Evolutionary conservation across 2,329 filamentous ascomycete species (phyloP).

Genomic region (Colletotrichum higginsianum): DNA sequence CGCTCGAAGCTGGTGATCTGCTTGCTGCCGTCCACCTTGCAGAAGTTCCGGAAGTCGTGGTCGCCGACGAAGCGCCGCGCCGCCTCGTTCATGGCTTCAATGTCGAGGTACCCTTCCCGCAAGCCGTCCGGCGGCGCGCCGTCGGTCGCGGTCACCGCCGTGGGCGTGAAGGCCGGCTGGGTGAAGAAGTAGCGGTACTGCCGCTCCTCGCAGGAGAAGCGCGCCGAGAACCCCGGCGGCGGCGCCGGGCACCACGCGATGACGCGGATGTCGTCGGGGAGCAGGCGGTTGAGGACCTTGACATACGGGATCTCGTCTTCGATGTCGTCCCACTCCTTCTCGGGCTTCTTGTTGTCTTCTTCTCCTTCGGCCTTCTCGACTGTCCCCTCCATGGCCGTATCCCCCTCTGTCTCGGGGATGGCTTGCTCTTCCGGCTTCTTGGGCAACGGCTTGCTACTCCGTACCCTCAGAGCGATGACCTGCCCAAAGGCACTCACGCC

Average conservation of each 20-base stretch:
- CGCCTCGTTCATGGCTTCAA: slow-evolving; percentile 87
- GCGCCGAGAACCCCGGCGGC: slow-evolving; percentile 85
- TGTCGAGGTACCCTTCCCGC: slow-evolving; percentile 86
- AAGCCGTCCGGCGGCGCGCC: slow-evolving; percentile 41
- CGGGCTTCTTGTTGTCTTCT: slow-evolving; percentile 48
- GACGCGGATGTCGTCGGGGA: slow-evolving; percentile 90
- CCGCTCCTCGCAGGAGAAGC: slow-evolving; percentile 92
- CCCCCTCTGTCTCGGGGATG: slow-evolving; percentile 46
- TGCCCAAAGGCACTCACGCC: slow-evolving; percentile 98
- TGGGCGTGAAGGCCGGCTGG: slow-evolving; percentile 86
- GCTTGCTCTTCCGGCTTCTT: slow-evolving; percentile 47
- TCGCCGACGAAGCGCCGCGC: slow-evolving; percentile 85
- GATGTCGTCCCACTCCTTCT: slow-evolving; percentile 73
- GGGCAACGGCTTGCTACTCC: slow-evolving; percentile 80
- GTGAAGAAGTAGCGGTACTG: slow-evolving; percentile 99
- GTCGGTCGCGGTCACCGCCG: slow-evolving; percentile 63
- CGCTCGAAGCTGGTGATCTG: slow-evolving; percentile 88
- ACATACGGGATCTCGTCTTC: slow-evolving; percentile 88
- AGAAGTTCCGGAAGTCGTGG: slow-evolving; percentile 97
- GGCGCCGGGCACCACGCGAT: slow-evolving; percentile 93
- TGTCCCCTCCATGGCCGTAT: slow-evolving; percentile 62
- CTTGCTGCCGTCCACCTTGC: slow-evolving; percentile 92
- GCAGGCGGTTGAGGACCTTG: slow-evolving; percentile 85
- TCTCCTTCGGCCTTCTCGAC: slow-evolving; percentile 51
- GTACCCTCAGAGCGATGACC: slow-evolving; percentile 86